Base-by-base conservation (phyloP, 805 yeast genomes). In the Monosporozyma servazzii region DNA sequence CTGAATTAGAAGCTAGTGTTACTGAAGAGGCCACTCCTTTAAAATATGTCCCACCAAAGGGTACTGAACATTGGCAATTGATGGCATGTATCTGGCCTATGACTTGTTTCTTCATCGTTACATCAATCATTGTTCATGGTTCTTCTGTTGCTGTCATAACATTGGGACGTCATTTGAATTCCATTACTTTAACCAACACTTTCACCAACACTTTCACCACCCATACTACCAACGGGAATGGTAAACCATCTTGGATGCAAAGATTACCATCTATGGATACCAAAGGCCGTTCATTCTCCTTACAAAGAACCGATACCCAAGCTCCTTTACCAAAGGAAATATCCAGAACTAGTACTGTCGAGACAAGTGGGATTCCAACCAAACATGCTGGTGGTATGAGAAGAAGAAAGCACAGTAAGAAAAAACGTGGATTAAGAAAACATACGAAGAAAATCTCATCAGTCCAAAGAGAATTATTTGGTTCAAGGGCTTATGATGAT, bases 161-260 rank as follows among this genome's bases (percentile, higher is more conserved):
- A 5, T 71, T 84, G 21, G 98, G 99, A 47, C 86, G 83, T 62
- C 85, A 91, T 52, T 76, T 91, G 66, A 89, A 90, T 71, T 84
- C 95, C 49, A 86, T 93, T 83, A 88, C 96, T 1, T 80, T 91
- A 60, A 86, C 96, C 1, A 86, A 90, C 84, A 80, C 97, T 0
- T 84, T 88, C 64, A 86, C 96, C 1, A 86, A 90, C 84, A 80
- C 97, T 0, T 84, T 88, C 64, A 88, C 96, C 20, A 81, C 86
- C 21, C 76, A 75, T 27, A 79, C 80, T 27, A 80, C 79, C 23
- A 83, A 81, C 53, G 78, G 76, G 18, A 67, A 72, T 65, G 69
- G 75, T 41, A 72, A 76, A 57, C 75, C 83, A 7, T 73, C 85
- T 29, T 86, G 97, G 96, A 80, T 90, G 73, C 77, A 82, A 50